A percentile compares a stretch with the other conserved stretches of the same genome.
Conservation (phyloP, 2,329 filamentous ascomycete species). For the Sphaerulina vaccinii region DNA sequence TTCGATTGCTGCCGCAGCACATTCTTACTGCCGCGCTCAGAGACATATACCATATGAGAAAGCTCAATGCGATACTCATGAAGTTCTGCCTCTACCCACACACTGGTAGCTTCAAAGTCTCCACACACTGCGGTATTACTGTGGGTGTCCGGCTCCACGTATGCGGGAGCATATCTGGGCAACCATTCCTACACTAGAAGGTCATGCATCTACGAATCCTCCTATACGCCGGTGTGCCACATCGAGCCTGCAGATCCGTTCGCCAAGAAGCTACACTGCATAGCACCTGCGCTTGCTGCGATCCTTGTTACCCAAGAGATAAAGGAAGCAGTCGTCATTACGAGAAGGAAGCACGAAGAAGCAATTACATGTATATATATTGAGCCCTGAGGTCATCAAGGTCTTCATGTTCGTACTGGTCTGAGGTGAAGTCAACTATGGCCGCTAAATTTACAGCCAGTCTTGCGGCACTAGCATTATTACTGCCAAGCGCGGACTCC, state of each 20-base stretch:
- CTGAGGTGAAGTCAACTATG: not conserved
- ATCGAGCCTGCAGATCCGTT: not conserved
- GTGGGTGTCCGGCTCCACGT: too few species aligned
- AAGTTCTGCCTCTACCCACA: too few species aligned
- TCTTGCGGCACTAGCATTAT: not conserved
- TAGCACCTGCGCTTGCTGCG: not conserved
- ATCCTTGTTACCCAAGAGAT: not conserved
- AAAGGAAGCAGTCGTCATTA: slow-evolving; percentile 1
- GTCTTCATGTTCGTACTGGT: not conserved
- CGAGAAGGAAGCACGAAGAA: not conserved
- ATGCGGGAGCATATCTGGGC: slow-evolving; percentile 1
- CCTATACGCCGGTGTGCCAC: not conserved
- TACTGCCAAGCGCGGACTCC: not conserved
- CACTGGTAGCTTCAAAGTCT: too few species aligned
- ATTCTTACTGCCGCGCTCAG: too few species aligned
- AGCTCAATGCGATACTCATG: too few species aligned
- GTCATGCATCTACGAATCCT: not conserved
- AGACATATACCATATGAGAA: too few species aligned
- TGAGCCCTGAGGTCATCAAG: not conserved
- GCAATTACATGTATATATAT: not conserved
- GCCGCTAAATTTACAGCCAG: not conserved
- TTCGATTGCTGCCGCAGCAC: too few species aligned
- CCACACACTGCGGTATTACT: too few species aligned
- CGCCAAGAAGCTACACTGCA: slow-evolving; percentile 7
- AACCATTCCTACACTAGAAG: not conserved